Percentiles rank a stretch among this genome's conserved stretches.
Evolutionary conservation across 2,329 filamentous ascomycete genomes (phyloP).

Genomic region (Penicillium sp.): DNA sequence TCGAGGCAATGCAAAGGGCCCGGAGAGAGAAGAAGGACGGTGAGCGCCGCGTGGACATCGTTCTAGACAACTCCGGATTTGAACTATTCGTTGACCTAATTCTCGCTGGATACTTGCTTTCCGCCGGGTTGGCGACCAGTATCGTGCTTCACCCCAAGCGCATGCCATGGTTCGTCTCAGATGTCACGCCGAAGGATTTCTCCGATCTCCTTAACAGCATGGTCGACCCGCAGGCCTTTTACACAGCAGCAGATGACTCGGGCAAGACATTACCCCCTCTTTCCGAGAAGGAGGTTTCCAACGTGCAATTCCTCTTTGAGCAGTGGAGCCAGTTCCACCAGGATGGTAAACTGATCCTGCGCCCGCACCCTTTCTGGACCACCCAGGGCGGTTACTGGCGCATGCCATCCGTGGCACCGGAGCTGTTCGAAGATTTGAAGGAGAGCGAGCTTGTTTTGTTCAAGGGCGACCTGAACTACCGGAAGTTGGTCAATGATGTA

Average conservation of each 20-base stretch:
- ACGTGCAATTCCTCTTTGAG: slow-evolving; percentile 73
- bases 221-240: slow-evolving; percentile 74
- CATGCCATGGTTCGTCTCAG: slow-evolving; percentile 97
- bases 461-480: slow-evolving; percentile 96
- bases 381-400: slow-evolving; percentile 84
- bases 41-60: slow-evolving; percentile 82
- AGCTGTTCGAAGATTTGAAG: slow-evolving; percentile 73
- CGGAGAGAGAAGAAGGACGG: slow-evolving; percentile 59
- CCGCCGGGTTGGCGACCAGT: slow-evolving; percentile 77
- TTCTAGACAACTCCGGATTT: slow-evolving; percentile 96
- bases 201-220: slow-evolving; percentile 75
- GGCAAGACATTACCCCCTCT: slow-evolving; percentile 60
- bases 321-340: slow-evolving; percentile 77
- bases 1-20: slow-evolving; percentile 38
- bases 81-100: slow-evolving; percentile 95
- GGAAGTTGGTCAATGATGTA: slow-evolving; percentile 87
- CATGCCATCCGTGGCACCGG: slow-evolving; percentile 65
- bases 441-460: slow-evolving; percentile 85
- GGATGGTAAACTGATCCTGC: slow-evolving; percentile 77
- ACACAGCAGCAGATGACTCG: slow-evolving; percentile 67
- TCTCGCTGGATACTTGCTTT: slow-evolving; percentile 83
- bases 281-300: slow-evolving; percentile 62
- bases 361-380: slow-evolving; percentile 91
- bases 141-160: slow-evolving; percentile 90
- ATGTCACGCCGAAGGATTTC: slow-evolving; percentile 86